Conservation (phyloP, 352 stramenopile species). For the Phytophthora crassamura region DNA sequence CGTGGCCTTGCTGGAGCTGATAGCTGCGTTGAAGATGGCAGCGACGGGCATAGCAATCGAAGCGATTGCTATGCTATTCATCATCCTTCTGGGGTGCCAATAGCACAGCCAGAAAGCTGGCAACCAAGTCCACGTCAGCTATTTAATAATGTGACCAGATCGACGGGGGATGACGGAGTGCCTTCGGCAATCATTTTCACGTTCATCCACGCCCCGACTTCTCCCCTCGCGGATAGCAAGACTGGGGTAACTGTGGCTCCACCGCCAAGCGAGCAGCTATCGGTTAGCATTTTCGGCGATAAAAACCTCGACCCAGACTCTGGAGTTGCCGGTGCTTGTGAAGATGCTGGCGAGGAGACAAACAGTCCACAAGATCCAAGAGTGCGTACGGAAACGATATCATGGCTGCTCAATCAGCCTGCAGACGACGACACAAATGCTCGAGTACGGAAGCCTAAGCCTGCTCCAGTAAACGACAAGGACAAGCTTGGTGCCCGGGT, state of each 20-base stretch:
- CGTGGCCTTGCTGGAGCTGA: too few relatives aligned
- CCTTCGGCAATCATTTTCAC: neutral
- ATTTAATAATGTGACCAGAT: neutral
- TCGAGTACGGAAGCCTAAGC: slow-evolving; percentile 2
- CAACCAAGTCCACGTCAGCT: neutral
- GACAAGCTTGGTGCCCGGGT: slow-evolving; percentile 63
- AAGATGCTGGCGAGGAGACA: too few relatives aligned
- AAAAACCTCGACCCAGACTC: neutral
- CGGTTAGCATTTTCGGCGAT: neutral
- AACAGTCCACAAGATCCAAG: too few relatives aligned
- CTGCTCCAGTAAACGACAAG: slow-evolving; percentile 26
- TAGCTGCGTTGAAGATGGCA: neutral
- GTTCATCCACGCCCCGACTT: neutral
- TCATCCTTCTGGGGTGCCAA: neutral
- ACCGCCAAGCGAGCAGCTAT: neutral
- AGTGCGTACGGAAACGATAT: too few relatives aligned
- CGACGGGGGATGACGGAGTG: neutral
- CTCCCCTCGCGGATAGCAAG: neutral
- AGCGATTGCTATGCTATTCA: too few relatives aligned
- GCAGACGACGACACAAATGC: neutral
- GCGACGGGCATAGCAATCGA: too few relatives aligned
- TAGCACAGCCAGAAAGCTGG: neutral
- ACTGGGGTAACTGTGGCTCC: neutral
- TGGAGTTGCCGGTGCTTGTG: too few relatives aligned
- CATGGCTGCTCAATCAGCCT: neutral